Percentiles rank a stretch among this genome's conserved stretches.
These are phyloP conservation scores for Papiliotrema fonsecae DNA, from an alignment of 1,284 basidiomycete genomes.

Conservation along the genomic window DNA sequence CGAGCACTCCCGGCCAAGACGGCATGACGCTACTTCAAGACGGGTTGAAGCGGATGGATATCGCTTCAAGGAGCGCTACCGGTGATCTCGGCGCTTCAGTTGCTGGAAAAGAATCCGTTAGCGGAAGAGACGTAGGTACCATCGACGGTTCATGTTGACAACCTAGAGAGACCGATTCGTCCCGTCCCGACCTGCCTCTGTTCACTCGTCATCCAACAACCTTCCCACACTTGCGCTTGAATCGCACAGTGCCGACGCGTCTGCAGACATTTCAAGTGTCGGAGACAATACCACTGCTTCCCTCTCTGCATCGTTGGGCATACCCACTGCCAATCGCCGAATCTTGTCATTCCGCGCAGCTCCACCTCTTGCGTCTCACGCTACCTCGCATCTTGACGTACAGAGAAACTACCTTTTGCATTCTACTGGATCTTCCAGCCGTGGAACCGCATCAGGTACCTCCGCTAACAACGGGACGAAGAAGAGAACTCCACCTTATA, in stretches of 20 bases:
- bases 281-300: slow-evolving; percentile 28
- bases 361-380: slow-evolving; percentile 40
- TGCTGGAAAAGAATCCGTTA: slow-evolving; percentile 11
- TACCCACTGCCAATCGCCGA: slow-evolving; percentile 28
- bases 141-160: neutral
- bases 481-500: slow-evolving; percentile 49
- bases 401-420: slow-evolving; percentile 43
- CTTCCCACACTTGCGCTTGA: slow-evolving; percentile 33
- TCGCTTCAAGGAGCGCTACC: slow-evolving; percentile 22
- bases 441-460: slow-evolving; percentile 6
- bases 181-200: slow-evolving; percentile 36
- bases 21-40: slow-evolving; percentile 29
- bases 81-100: slow-evolving; percentile 12
- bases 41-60: slow-evolving; percentile 41
- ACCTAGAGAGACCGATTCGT: slow-evolving; percentile 46
- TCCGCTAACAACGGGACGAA: slow-evolving; percentile 9
- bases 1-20: slow-evolving; percentile 15
- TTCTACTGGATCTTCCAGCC: slow-evolving; percentile 22
- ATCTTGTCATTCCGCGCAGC: slow-evolving; percentile 46
- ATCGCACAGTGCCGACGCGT: slow-evolving; percentile 27
- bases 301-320: slow-evolving; percentile 28
- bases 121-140: slow-evolving; percentile 11
- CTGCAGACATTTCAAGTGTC: slow-evolving; percentile 13
- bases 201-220: slow-evolving; percentile 25
- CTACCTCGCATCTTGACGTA: slow-evolving; percentile 41